Conservation (phyloP, 2,329 filamentous ascomycete species). For the Xylariaceae sp. region DNA sequence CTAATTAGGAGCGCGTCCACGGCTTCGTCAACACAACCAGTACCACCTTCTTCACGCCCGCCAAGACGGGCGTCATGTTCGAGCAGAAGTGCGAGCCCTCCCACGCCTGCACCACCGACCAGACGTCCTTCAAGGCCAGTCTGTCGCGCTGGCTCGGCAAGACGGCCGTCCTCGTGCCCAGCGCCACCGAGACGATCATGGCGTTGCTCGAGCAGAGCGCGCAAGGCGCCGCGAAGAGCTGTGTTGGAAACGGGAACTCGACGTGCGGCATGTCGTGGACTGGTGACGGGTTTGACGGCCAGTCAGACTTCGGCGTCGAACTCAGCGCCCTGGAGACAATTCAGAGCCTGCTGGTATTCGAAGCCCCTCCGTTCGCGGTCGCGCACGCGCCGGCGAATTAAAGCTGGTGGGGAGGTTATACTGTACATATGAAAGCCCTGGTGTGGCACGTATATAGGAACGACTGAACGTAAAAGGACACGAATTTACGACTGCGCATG, state of each 20-base stretch:
- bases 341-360: slow-evolving; percentile 37
- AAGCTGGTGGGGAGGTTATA: background rate
- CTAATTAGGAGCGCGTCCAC: slow-evolving; percentile 47
- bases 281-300: slow-evolving; percentile 53
- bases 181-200: slow-evolving; percentile 33
- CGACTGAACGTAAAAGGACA: background rate
- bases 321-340: slow-evolving; percentile 60
- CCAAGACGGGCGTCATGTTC: slow-evolving; percentile 53
- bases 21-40: slow-evolving; percentile 50
- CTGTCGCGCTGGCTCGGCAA: slow-evolving; percentile 55
- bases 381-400: background rate
- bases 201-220: slow-evolving; percentile 38
- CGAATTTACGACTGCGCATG: background rate
- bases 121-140: slow-evolving; percentile 48
- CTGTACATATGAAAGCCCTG: slow-evolving; percentile 21
- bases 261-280: slow-evolving; percentile 61
- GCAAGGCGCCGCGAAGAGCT: slow-evolving; percentile 47
- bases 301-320: slow-evolving; percentile 60
- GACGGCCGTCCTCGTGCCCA: slow-evolving; percentile 43
- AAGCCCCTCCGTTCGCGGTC: slow-evolving; percentile 15
- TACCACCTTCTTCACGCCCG: slow-evolving; percentile 49
- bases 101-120: slow-evolving; percentile 40
- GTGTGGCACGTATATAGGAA: slow-evolving; percentile 22
- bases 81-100: slow-evolving; percentile 63
- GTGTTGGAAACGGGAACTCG: slow-evolving; percentile 32